Base-by-base conservation (phyloP, 495 filamentous ascomycete genomes). In the Aspergillus cristatus region DNA sequence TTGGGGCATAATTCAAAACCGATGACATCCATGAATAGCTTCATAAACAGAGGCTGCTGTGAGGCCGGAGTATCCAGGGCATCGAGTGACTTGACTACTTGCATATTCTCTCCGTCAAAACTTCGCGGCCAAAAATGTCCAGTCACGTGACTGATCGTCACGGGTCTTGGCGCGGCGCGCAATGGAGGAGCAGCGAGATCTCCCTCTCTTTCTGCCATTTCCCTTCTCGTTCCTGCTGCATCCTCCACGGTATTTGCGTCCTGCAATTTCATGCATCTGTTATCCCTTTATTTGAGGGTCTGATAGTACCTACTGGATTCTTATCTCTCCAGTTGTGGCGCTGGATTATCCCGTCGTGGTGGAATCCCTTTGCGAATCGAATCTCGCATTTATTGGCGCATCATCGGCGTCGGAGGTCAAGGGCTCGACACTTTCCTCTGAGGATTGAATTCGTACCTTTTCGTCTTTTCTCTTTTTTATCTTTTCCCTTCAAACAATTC, bases 1-100 rank as follows among this genome's bases (percentile, higher is more conserved):
- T 53, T 44, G 56, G 57, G 43, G 48, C 62, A 65, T 66, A 55
- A 55, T 57, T 65, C 45, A 54, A 51, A 50, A 53, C 62, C 42
- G 58, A 65, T 70, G 64, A 70, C 66, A 70, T 70, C 63, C 66
- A 70, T 70, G 58, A 67, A 67, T 45, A 51, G 53, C 41, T 46
- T 56, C 48, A 56, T 53, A 10, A 8, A 31, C 37, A 39, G 14
- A 22, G 31, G 28, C 28, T 30, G 28, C 28, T 30, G 13, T n/a
- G 28, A 30, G 13, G 28, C 28, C 20, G 20, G 20, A 8, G 8
- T 24, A 8, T 24, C 20, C 20, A 24, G 20, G 8, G 8, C 20
- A 24, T 24, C 20, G 20, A 24, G 20, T 24, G 20, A 8, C 4
- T 8, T 24, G 20, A 4, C 20, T 4, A 4, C 8, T 4, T 4